These are phyloP conservation scores for Wickerhamomyces alni DNA, from an alignment of 805 yeast genomes.

Conservation along the genomic window DNA sequence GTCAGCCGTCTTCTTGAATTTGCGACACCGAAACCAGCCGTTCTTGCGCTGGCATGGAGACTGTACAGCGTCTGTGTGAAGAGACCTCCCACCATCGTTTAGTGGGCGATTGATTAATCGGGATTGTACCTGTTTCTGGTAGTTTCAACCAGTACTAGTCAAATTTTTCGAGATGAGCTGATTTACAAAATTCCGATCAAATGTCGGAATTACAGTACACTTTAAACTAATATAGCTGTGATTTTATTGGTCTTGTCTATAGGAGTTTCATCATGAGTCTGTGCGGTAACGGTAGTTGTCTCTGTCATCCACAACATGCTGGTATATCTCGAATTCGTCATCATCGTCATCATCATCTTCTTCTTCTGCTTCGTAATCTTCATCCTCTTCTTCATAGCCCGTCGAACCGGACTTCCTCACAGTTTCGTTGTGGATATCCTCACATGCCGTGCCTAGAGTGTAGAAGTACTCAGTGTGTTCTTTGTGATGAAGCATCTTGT, in stretches of 20 bases:
- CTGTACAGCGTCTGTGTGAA: constrained; percentile 19
- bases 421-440: constrained; percentile 4
- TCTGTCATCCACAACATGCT: no score
- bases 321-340: no score
- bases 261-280: no score
- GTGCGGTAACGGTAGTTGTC: no score
- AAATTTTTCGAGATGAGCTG: neutral
- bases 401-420: no score
- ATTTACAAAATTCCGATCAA: neutral
- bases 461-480: constrained; percentile 18
- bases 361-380: neutral
- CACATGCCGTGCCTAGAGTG: constrained; percentile 10
- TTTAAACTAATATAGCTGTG: no score
- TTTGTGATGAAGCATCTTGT: constrained; percentile 12
- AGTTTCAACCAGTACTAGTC: no score
- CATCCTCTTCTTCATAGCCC: neutral
- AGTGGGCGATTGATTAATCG: no score
- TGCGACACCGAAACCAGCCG: constrained; percentile 37
- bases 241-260: no score
- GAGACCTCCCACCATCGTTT: constrained; percentile 4
- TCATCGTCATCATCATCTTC: neutral
- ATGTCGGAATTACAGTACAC: no score
- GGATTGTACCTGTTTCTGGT: no score
- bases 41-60: constrained; percentile 31
- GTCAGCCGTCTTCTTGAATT: constrained; percentile 34